Evolutionary conservation across 495 filamentous ascomycete genomes (phyloP), one percentile per base, ranked within the genome.

Genomic region (Astrothelium macrocarpum): DNA sequence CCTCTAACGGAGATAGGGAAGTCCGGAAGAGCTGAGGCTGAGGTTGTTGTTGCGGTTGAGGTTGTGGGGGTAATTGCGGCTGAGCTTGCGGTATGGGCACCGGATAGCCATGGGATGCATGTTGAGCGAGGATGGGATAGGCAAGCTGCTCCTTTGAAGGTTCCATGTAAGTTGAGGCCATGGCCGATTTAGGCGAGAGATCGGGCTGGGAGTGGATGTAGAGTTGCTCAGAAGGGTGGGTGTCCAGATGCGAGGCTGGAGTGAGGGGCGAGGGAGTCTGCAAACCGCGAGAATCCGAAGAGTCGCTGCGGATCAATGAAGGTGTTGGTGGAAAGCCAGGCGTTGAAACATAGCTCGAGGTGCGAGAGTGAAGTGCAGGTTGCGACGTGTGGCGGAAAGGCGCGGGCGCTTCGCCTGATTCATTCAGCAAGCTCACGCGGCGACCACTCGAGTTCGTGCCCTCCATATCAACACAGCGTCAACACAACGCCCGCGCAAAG

Each of bases 311-410:
- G 16, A 71, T 59, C 23, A 76, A 73, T 20, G 62, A 71, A 28
- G 74, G 74, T 26, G 73, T 75, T 59, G 70, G 72, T 31, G 74
- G 73, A 59, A 68, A 62, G 64, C 70, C 62, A 5, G 73, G 70
- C 43, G 74, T 72, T 9, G 73, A 74, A 16, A 71, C 61, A 68
- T 73, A 73, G 68, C 74, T 76, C 31, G 70, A 74, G 31, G 72
- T 67, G 3, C 70, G 63, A n/a, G 73, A 75, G 43, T 67, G 63
- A 12, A 67, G 59, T 9, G 64, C 49, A 14, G 71, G 25, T 34
- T 60, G 34, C 11, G 69, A 71, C 12, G 65, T 25, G 42, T 39
- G 34, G 36, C 42, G 60, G 60, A 36, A 60, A 23, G 32, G 18
- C 31, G 59, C 31, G 59, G 59, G 59, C 59, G 32, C 59, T 43